A percentile compares a stretch with the other conserved stretches of the same genome.
Evolutionary conservation across 352 stramenopile species (phyloP).

Genomic region (Globisporangium perplexum): DNA sequence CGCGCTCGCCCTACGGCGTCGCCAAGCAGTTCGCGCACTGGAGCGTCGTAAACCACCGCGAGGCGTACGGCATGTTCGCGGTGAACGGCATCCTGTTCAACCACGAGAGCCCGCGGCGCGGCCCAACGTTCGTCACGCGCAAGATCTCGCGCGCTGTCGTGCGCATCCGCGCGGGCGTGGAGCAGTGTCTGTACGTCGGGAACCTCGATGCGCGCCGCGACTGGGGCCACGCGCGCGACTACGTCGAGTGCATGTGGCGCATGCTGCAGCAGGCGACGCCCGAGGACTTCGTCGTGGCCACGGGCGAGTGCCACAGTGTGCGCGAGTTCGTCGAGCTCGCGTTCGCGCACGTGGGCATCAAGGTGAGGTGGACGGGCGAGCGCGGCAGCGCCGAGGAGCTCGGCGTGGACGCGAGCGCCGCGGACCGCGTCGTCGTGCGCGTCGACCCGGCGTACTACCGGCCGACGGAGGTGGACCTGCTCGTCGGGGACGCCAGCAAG

Average conservation of each 20-base stretch:
- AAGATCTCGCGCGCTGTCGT: constrained; percentile 97
- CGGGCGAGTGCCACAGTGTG: constrained; percentile 97
- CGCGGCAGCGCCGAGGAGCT: constrained; percentile 90
- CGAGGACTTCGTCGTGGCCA: constrained; percentile 86
- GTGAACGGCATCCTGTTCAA: constrained; percentile 99
- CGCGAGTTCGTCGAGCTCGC: constrained; percentile 97
- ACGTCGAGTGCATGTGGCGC: constrained; percentile 99
- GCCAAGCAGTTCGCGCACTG: constrained; percentile 99
- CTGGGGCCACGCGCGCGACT: constrained; percentile 98
- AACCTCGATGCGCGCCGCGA: constrained; percentile 98
- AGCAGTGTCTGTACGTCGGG: constrained; percentile 95
- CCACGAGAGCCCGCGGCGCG: constrained; percentile 97
- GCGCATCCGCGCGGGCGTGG: constrained; percentile 87
- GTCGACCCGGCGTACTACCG: constrained; percentile 98
- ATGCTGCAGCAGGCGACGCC: constrained; percentile 92
- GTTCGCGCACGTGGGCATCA: constrained; percentile 87
- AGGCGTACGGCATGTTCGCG: constrained; percentile 94
- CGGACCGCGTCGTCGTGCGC: constrained; percentile 88
- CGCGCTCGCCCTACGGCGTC: constrained; percentile 96
- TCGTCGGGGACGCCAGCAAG: constrained; percentile 95
- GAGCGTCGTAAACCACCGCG: constrained; percentile 99
- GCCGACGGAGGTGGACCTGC: constrained; percentile 96
- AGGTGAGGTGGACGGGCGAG: constrained; percentile 90
- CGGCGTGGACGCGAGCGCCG: constrained; percentile 87
- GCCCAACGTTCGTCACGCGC: constrained; percentile 97